These are phyloP conservation scores for Malassezia japonica DNA, from an alignment of 1,284 basidiomycete genomes.

Conservation along the genomic window DNA sequence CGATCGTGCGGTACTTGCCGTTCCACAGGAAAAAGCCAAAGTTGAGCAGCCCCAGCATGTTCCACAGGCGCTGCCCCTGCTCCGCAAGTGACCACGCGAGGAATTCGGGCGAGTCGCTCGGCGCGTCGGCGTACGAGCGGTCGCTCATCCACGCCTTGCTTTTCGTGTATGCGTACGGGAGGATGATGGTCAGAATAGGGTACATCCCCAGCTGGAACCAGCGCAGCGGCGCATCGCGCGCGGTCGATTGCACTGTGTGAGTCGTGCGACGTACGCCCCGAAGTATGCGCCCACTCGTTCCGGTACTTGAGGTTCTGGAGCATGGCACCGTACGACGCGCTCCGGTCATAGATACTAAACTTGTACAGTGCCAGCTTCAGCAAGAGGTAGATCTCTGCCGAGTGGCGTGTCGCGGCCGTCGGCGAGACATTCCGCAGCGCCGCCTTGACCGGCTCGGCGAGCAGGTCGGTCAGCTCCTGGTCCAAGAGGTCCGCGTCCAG, in stretches of 20 bases:
- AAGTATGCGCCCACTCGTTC: slow-evolving; percentile 44
- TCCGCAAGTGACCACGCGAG: slow-evolving; percentile 63
- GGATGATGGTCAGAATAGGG: slow-evolving; percentile 62
- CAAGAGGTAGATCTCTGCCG: slow-evolving; percentile 70
- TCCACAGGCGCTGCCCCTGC: slow-evolving; percentile 60
- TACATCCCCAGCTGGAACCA: slow-evolving; percentile 53
- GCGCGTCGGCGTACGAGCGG: slow-evolving; percentile 70
- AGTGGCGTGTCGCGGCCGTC: slow-evolving; percentile 59
- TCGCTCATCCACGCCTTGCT: slow-evolving; percentile 67
- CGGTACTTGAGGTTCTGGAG: slow-evolving; percentile 67
- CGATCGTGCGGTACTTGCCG: slow-evolving; percentile 77
- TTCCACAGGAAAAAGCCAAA: slow-evolving; percentile 77
- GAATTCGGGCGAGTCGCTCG: slow-evolving; percentile 52
- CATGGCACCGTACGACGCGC: slow-evolving; percentile 79
- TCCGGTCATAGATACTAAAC: slow-evolving; percentile 68
- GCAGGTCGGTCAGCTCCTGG: slow-evolving; percentile 70
- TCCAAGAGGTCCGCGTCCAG: slow-evolving; percentile 88
- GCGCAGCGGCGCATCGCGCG: slow-evolving; percentile 29
- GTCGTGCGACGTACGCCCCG: neutral
- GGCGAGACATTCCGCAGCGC: slow-evolving; percentile 57
- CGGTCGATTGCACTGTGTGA: slow-evolving; percentile 27
- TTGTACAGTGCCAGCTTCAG: slow-evolving; percentile 73
- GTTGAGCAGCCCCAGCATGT: slow-evolving; percentile 59
- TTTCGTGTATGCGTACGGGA: slow-evolving; percentile 69
- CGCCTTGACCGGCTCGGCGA: slow-evolving; percentile 71